Evolutionary conservation across 352 stramenopile species (phyloP).

Genomic region (Aphanomyces stellatus): DNA sequence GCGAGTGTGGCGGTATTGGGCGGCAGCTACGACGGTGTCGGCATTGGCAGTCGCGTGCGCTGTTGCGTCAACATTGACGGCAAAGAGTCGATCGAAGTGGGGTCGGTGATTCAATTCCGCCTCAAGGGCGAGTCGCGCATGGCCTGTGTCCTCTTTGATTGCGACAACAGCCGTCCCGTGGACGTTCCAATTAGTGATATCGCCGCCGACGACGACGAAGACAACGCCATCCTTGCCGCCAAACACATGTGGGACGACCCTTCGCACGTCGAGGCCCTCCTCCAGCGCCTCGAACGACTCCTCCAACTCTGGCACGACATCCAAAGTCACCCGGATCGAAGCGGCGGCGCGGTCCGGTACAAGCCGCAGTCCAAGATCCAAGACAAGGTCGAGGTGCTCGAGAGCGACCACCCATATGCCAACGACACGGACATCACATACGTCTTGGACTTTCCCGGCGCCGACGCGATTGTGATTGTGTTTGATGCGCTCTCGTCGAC

Average conservation of each 20-base stretch:
- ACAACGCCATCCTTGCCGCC: conserved; percentile 32
- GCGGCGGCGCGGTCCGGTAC: conserved; percentile 16
- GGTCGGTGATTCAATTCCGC: conserved; percentile 51
- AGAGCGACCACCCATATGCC: conserved; percentile 68
- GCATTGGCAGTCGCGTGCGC: conserved; percentile 46
- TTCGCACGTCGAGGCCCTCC: background rate
- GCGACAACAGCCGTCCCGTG: conserved; percentile 39
- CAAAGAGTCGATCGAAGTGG: conserved; percentile 66
- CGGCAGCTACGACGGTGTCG: conserved; percentile 41
- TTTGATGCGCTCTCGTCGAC: conserved; percentile 77
- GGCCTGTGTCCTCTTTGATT: conserved; percentile 61
- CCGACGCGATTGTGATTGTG: conserved; percentile 57
- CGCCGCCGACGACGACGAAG: conserved; percentile 31
- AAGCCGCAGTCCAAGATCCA: conserved; percentile 46
- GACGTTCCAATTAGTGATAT: conserved; percentile 54
- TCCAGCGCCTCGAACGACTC: background rate
- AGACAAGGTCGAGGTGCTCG: conserved; percentile 63
- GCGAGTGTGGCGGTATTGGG: conserved; percentile 46
- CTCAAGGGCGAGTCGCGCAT: conserved; percentile 33
- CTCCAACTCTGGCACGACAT: background rate
- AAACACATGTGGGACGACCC: background rate
- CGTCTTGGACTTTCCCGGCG: conserved; percentile 52
- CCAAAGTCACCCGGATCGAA: background rate
- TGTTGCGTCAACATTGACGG: conserved; percentile 70
- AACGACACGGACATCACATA: conserved; percentile 53